phyloP scores from a whole-genome alignment of 2,329 filamentous ascomycete genomes.

The Fusarium kyushuense region DNA sequence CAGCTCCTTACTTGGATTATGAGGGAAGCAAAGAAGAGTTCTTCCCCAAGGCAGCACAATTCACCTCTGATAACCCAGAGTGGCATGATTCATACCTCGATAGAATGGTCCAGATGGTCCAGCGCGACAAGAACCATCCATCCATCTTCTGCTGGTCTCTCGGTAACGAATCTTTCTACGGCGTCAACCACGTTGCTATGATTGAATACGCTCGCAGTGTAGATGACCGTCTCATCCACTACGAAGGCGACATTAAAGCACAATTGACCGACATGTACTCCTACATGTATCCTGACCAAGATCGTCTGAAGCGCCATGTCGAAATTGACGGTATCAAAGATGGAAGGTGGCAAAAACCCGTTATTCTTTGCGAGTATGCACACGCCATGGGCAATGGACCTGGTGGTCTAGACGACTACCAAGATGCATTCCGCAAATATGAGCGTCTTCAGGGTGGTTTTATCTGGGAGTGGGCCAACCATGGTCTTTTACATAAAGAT shows the following conservation, averaged over 20 bases:
- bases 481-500: conserved; percentile 11
- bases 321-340: conserved; percentile 11
- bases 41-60: conserved; percentile 18
- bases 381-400: conserved; percentile 16
- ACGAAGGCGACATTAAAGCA: conserved; percentile 23
- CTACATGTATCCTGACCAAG: conserved; percentile 22
- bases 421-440: conserved; percentile 7
- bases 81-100: conserved; percentile 8
- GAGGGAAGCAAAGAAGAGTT: conserved; percentile 24
- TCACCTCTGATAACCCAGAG: conserved; percentile 18
- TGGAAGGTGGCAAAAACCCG: conserved; percentile 7
- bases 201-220: conserved; percentile 18
- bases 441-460: conserved; percentile 17
- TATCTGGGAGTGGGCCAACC: conserved; percentile 27
- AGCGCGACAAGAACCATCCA: conserved; percentile 22
- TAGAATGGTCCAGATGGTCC: conserved; percentile 15
- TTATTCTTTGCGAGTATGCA: conserved; percentile 22
- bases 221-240: conserved; percentile 14
- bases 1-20: conserved; percentile 16
- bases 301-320: conserved; percentile 7
- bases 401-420: conserved; percentile 4
- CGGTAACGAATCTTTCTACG: conserved; percentile 18
- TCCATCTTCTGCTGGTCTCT: conserved; percentile 21
- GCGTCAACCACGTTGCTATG: conserved; percentile 15
- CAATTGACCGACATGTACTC: conserved; percentile 26